These are phyloP conservation scores for Pisolithus thermaeus DNA, from an alignment of 1,284 basidiomycete genomes.

Conservation along the genomic window DNA sequence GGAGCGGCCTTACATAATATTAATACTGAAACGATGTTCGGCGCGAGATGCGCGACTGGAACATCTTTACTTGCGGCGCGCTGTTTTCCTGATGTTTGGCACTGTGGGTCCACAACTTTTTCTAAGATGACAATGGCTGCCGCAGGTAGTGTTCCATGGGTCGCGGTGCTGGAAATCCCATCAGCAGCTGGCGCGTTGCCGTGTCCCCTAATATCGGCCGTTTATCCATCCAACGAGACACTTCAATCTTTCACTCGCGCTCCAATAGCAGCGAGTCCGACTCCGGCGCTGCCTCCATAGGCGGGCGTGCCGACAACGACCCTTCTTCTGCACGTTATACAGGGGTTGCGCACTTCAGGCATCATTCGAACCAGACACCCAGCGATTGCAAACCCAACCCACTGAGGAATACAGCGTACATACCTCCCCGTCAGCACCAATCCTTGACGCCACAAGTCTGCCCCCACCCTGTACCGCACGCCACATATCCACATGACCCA, in stretches of 20 bases:
- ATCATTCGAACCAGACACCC: constrained; percentile 9
- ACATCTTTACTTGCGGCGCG: constrained; percentile 4
- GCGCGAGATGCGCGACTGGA: constrained; percentile 3
- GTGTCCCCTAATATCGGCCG: constrained; percentile 6
- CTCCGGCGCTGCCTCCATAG: constrained; percentile 15
- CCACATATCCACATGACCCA: constrained; percentile 7
- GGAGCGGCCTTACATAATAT: constrained; percentile 7
- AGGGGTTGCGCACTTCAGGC: constrained; percentile 6
- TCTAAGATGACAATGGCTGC: background rate
- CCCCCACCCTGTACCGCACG: constrained; percentile 13
- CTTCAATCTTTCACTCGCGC: constrained; percentile 17
- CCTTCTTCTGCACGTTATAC: constrained; percentile 8
- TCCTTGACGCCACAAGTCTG: constrained; percentile 13
- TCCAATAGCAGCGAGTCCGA: constrained; percentile 25
- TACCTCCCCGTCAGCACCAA: constrained; percentile 22
- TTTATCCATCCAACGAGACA: constrained; percentile 12
- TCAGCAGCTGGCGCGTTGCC: constrained; percentile 10
- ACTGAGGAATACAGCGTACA: constrained; percentile 25
- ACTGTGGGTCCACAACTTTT: constrained; percentile 23
- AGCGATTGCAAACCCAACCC: constrained; percentile 12
- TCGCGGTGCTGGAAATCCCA: constrained; percentile 14
- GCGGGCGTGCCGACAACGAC: constrained; percentile 11
- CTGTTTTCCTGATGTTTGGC: constrained; percentile 28
- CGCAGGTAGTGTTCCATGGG: constrained; percentile 12
- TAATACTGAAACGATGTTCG: background rate